Evolutionary conservation across 768 basidiomycete genomes (phyloP), one percentile per base, ranked within the genome.

Genomic region (Punctularia strigosozonata): DNA sequence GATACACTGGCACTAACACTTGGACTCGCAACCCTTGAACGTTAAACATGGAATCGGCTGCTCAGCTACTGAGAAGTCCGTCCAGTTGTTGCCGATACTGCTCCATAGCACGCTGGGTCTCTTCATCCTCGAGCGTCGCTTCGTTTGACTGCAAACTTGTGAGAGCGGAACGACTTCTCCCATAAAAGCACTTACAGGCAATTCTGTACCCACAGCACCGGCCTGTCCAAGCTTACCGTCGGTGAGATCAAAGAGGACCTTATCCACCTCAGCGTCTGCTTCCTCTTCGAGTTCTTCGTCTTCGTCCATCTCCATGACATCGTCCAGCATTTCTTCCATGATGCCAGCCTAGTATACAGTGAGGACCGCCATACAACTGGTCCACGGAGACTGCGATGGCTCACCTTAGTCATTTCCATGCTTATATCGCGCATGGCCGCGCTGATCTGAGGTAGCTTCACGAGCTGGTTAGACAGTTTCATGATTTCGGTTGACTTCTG

Each of bases 401-500:
- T 13, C 40, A 83, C 94, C 75, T 98, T 98, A 45, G 87, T 98
- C 95, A 98, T 97, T 61, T 99, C 95, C 82, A 92, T 89, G 50
- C 84, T 89, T 90, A 99, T 92, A 53, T 95, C 85, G 25, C 90
- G 75, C 95, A 99, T 99, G 1, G 76, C 74, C 45, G 77, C 80
- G 59, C 81, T 84, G 35, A 98, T 76, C 57, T 98, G 90, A 14
- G 95, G 95, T 13, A 99, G 69, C 51, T 80, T 91, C 47, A 98
- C 66, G 34, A 98, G 71, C 20, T 81, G 64, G 62, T 94, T 98
- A n/a, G 91, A 92, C 30, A 92, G 69, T 62, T 85, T 98, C 92
- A 99, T 98, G 44, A 98, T 97, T 57, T 98, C 92, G 1, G 94
- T 91, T 5, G 91, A 95, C 60, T 91, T 95, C 62, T 97, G 94